phyloP scores from a whole-genome alignment of 169 alveolate genomes.

The Eimeria praecox region DNA sequence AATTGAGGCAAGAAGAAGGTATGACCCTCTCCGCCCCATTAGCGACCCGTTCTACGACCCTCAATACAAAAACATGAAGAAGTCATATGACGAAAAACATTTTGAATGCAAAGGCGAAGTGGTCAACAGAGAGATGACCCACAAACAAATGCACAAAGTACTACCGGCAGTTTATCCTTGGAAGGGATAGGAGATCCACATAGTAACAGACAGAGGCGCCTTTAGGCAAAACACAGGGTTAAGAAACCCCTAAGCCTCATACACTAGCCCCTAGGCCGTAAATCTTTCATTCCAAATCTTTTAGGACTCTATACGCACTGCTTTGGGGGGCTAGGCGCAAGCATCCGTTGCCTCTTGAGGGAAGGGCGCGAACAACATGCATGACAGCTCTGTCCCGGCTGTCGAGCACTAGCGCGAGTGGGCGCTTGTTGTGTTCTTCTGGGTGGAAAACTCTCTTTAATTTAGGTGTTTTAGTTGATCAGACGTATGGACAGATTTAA shows the following conservation, averaged over 20 bases:
- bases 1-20: conserved; percentile 52
- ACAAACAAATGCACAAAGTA: conserved; percentile 63
- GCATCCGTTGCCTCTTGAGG: not conserved
- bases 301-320: not conserved
- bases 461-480: not conserved
- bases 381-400: not conserved
- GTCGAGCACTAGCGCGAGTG: not conserved
- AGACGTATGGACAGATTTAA: not conserved
- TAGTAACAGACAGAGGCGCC: not conserved
- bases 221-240: not conserved
- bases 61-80: conserved; percentile 57
- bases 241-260: not conserved
- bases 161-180: conserved; percentile 44
- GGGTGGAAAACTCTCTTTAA: not conserved
- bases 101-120: conserved; percentile 64
- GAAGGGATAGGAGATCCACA: not conserved
- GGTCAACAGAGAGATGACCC: conserved; percentile 58
- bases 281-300: not conserved
- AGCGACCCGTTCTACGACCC: conserved; percentile 56
- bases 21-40: conserved; percentile 67
- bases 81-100: conserved; percentile 35
- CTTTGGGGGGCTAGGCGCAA: not conserved
- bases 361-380: not conserved
- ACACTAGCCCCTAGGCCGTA: not conserved
- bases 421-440: not conserved